Base-by-base conservation (phyloP, 2,329 filamentous ascomycete genomes). In the Penicillium janthinellum region DNA sequence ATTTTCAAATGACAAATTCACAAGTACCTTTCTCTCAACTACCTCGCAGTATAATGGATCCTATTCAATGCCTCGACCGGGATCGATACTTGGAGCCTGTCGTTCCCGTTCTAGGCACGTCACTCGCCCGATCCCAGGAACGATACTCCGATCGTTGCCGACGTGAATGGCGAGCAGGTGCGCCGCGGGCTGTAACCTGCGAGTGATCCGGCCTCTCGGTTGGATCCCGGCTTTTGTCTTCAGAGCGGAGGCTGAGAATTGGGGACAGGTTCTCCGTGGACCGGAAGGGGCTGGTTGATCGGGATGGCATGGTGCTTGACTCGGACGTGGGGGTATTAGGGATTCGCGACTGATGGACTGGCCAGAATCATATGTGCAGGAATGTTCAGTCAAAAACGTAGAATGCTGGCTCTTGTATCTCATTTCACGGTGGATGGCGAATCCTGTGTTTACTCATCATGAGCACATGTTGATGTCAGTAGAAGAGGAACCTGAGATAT, bases 61-160 rank as follows among this genome's bases (percentile, higher is more conserved):
- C 22, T 4, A 14, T 17, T 60, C 41, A 68, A 58, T 67, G 64
- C 20, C 64, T 56, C 15, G 64, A 61, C 1, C 25, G 56, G 17
- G 64, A 63, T 25, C 63, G 47, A 59, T 60, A 53, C 42, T 54
- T 68, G 4, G 63, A 57, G 14, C 63, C 64, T 11, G 66, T 66
- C 44, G 5, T 50, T 10, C 64, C 61, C 11, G 6, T 12, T 28
- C 35, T 25, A 14, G 57, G 47, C 48, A 51, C 14, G 57, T 67
- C 41, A 61, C 57, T 58, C 51, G 60, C 64, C 44, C 64, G 54
- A 58, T 61, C 42, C 62, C 64, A 58, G 10, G 58, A 58, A 20
- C 61, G 52, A 54, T 57, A 58, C 52, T 65, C 49, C 50, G 62
- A 61, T 14, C 57, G 51, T 31, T 62, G 44, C 7, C 54, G 53